Base-by-base conservation (phyloP, 441 rosid species). In the Populus hybrid region DNA sequence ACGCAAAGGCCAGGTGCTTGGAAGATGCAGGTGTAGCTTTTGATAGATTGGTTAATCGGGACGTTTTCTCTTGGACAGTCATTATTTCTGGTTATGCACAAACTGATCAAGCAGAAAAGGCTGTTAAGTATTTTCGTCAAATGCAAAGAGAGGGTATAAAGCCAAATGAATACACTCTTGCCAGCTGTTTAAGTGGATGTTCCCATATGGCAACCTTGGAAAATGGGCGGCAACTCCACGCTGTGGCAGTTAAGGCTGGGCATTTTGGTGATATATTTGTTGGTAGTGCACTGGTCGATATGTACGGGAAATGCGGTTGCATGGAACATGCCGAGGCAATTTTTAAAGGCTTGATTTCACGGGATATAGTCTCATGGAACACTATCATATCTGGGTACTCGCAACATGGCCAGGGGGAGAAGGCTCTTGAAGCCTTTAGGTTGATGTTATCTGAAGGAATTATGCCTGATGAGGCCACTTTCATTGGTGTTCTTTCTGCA, bases 301-400 rank as follows among this genome's bases (percentile, higher is more conserved):
- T 86, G 94, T 93, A 89, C 40, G 89, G 89, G 0, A 94, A 94
- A 82, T 89, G 95, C 14, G 97, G 97, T 12, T 73, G 86, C 72
- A 81, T 94, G 23, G 76, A 70, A 36, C 88, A 89, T 85, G 92
- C 97, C 1, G 78, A 87, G 74, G 81, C 81, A 32, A 85, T 83
- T 30, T 93, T 90, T 80, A 85, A 85, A 74, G 77, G 80, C 74
- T 78, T 86, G 85, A 67, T 69, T 61, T 82, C 76, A 59, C 86
- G 81, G 69, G 90, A 79, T 82, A 85, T 90, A 6, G 83, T 92
- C 34, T 84, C 93, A 73, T 92, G 96, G 98, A 94, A 95, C 46
- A 87, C 89, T 1, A 82, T 89, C 70, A 88, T 90, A 9, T 82
- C 84, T 6, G 97, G 91, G 4, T 74, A 92, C 72, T 91, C 97